Base-by-base conservation (phyloP, 176 grass and related monocot species). In the Elaeis guineensis region DNA sequence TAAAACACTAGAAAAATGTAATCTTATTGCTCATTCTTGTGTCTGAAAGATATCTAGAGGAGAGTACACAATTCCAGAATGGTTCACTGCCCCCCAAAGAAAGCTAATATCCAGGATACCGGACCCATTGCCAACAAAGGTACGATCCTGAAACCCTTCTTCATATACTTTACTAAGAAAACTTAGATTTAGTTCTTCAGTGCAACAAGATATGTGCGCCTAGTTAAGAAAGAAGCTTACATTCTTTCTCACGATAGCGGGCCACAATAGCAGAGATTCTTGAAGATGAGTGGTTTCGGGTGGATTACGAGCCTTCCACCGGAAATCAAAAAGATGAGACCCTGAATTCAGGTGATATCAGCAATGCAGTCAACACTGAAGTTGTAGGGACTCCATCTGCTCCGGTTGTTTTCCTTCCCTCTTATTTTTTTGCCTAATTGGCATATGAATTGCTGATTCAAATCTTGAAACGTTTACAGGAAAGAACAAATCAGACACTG, bases 21-120 rank as follows among this genome's bases (percentile, higher is more conserved):
- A 17, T 50, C 2, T 17, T 78, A 23, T 25, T 59, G 23, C 49
- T 62, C 1, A 35, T 35, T 2, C 58, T 51, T 71, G 18, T 30
- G 35, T 49, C 2, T 29, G 2, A 58, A 80, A 94, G 84, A 94
- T 94, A 62, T 87, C 70, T 53, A 65, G 80, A 17, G 89, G 63
- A 11, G 70, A 88, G 17, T 94, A 81, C n/a, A 68, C 17, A 79
- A 87, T 57, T 48, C 84, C 84, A 1, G 77, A 73, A 50, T 87
- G 89, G 84, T 80, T 87, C 54, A 84, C 77, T 3, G 2, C 51
- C 18, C 25, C 75, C 25, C 89, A 94, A 19, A 94, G 69, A 76
- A 79, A 78, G 51, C 64, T 88, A 17, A 85, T 94, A 49, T 82
- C 66, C 54, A 88, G 71, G 52, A 84, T 94, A 25, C 71, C 88